Evolutionary conservation across 2,329 filamentous ascomycete genomes (phyloP).

Genomic region (Myriosclerotinia duriaeana): DNA sequence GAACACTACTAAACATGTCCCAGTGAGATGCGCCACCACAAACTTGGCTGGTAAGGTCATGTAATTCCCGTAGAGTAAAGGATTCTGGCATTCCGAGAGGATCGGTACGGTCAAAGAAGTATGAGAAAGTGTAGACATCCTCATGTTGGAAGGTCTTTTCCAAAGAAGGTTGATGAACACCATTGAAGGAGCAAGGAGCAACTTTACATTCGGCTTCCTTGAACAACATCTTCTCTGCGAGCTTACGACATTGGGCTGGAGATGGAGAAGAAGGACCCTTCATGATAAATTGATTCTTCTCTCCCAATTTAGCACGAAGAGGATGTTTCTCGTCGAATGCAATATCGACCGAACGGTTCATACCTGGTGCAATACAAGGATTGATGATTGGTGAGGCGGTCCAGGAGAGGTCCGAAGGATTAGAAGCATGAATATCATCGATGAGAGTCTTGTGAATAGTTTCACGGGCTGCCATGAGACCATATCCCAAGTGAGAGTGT

Average conservation of each 20-base stretch:
- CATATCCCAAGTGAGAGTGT: conserved; percentile 96
- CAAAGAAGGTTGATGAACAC: conserved; percentile 88
- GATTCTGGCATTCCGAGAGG: conserved; percentile 97
- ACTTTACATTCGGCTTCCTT: conserved; percentile 82
- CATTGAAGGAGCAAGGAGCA: conserved; percentile 96
- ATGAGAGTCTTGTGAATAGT: conserved; percentile 77
- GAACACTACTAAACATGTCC: conserved; percentile 76
- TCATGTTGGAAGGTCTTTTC: conserved; percentile 89
- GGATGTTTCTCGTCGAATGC: conserved; percentile 65
- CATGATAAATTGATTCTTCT: conserved; percentile 74
- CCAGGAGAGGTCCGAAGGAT: conserved; percentile 64
- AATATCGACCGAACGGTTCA: conserved; percentile 71
- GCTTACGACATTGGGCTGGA: conserved; percentile 81
- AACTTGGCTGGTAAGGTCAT: conserved; percentile 79
- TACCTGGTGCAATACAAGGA: conserved; percentile 82
- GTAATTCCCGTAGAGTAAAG: conserved; percentile 87
- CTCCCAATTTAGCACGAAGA: conserved; percentile 50
- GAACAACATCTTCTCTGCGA: conserved; percentile 86
- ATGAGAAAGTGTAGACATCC: conserved; percentile 94
- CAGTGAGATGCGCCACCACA: conserved; percentile 76
- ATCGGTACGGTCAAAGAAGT: conserved; percentile 94
- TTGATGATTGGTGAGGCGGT: conserved; percentile 70
- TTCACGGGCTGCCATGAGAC: conserved; percentile 90
- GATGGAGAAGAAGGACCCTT: conserved; percentile 74
- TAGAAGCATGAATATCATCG: conserved; percentile 65